phyloP scores from a whole-genome alignment of 2,329 filamentous ascomycete genomes.

The Orbilia blumenaviensis region DNA sequence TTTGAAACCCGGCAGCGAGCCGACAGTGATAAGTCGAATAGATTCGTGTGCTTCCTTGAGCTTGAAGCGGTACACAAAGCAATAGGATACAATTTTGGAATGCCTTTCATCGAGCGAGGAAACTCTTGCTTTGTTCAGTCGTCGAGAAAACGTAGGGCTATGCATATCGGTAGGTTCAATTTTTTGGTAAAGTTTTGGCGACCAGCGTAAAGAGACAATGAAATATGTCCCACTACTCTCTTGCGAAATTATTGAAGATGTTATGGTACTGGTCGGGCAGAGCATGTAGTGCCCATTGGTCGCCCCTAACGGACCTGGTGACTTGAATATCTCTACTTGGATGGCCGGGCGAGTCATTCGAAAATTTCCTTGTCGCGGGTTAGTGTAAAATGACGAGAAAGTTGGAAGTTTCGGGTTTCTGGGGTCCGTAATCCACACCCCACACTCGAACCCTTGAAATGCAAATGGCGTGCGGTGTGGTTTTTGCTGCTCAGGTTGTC shows the following conservation, averaged over 20 bases:
- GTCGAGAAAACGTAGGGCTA: not conserved
- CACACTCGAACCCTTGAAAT: constrained; percentile 29
- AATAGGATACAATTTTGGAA: constrained; percentile 62
- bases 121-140: constrained; percentile 4
- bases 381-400: constrained; percentile 22
- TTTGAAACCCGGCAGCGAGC: constrained; percentile 44
- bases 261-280: not conserved
- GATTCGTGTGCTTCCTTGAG: constrained; percentile 58
- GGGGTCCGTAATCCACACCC: constrained; percentile 43
- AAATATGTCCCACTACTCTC: constrained; percentile 10
- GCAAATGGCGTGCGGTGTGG: constrained; percentile 12
- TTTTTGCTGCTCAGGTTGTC: constrained; percentile 1
- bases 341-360: constrained; percentile 17
- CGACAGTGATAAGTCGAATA: constrained; percentile 55
- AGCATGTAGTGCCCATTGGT: constrained; percentile 23
- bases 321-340: constrained; percentile 24
- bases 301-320: not conserved
- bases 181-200: constrained; percentile 42
- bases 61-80: constrained; percentile 65
- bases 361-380: constrained; percentile 1
- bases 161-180: not conserved
- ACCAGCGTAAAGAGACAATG: constrained; percentile 26
- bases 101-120: constrained; percentile 61
- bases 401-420: constrained; percentile 23
- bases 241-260: constrained; percentile 11